Conservation (phyloP, 2,329 filamentous ascomycete species). For the Fulvia fulva region DNA sequence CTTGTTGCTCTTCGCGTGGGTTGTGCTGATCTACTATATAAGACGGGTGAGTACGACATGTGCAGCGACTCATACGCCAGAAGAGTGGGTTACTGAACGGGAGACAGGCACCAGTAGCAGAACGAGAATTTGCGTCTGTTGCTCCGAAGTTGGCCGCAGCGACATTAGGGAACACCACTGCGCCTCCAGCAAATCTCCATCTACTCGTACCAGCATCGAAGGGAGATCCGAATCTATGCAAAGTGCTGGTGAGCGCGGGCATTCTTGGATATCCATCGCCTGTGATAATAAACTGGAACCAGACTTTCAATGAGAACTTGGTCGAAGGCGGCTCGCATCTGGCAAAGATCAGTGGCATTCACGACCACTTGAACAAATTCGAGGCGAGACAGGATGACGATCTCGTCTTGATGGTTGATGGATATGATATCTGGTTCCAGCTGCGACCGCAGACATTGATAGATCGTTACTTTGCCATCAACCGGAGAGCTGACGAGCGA, state of each 20-base stretch:
- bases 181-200: slow-evolving; percentile 22
- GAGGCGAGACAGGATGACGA: slow-evolving; percentile 39
- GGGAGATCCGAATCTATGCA: slow-evolving; percentile 27
- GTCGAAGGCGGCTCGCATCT: slow-evolving; percentile 33
- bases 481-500: slow-evolving; percentile 41
- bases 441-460: slow-evolving; percentile 61
- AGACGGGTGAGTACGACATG: not conserved
- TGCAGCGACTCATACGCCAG: not conserved
- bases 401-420: slow-evolving; percentile 61
- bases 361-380: slow-evolving; percentile 23
- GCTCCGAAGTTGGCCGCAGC: not conserved
- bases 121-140: not conserved
- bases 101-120: not conserved
- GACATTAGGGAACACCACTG: slow-evolving; percentile 1
- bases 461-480: slow-evolving; percentile 38
- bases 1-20: not conserved
- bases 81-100: not conserved
- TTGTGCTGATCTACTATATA: not conserved
- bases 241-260: slow-evolving; percentile 23
- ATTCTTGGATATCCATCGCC: slow-evolving; percentile 27
- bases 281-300: slow-evolving; percentile 24
- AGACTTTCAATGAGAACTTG: slow-evolving; percentile 14
- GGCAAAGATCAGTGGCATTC: slow-evolving; percentile 27
- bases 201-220: slow-evolving; percentile 24
- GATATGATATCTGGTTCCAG: slow-evolving; percentile 62